Base-by-base conservation (phyloP, 2,329 filamentous ascomycete genomes). In the Neonectria hederae region DNA sequence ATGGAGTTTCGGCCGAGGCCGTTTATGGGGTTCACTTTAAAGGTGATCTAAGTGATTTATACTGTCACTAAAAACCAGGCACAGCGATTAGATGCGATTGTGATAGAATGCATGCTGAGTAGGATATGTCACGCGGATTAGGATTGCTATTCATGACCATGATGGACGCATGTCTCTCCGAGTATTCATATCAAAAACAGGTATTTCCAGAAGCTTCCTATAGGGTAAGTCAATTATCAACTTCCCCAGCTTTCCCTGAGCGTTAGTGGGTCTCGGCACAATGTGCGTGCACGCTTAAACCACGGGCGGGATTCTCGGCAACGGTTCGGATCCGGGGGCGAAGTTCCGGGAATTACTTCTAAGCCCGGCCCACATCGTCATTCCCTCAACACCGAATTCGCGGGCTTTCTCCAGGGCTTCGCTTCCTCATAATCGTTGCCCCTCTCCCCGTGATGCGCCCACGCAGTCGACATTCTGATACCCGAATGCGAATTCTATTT, bases 281-380 rank as follows among this genome's bases (percentile, higher is more conserved):
- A 42, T 62, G 71, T 63, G 11, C 43, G 38, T 26, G 49, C 14
- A n/a, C 69, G 69, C 70, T 72, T 74, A 72, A 74, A 66, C 71
- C 45, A 24, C 54, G 64, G 59, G 48, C 61, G 60, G 65, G 63
- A 64, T 62, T 62, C 62, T 74, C 65, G 65, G 70, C 26, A 65
- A 38, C 57, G 55, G 51, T 26, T 70, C 68, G 69, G 70, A 52
- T 60, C 61, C 35, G 57, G 54, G 8, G 38, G 59, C 62, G 60
- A 62, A 57, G 48, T 56, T 40, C 67, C 72, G 70, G 72, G 65
- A 43, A 65, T 69, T 66, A 73, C 63, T 70, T 74, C 64, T 74
- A 69, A 69, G 55, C 59, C 72, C 72, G 69, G 63, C 69, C 72
- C 72, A 72, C 71, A 63, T 49, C 57, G 65, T 71, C 70, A 66